Conservation (phyloP, 1,284 basidiomycete genomes). For the Vanrija sp. region DNA sequence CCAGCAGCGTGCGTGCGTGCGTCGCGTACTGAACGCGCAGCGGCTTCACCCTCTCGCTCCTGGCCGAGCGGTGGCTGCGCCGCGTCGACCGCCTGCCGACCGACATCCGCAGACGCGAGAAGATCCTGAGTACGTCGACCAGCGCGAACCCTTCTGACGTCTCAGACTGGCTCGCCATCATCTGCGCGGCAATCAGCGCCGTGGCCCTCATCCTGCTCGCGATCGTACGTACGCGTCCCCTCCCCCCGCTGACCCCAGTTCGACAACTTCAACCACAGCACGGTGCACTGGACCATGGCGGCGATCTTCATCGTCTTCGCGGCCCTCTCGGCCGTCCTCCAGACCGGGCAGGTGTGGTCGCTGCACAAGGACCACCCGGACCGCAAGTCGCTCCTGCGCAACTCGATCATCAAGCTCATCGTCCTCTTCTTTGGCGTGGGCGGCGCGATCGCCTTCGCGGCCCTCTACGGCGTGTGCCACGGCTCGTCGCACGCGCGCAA, state of each 20-base stretch:
- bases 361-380: conserved; percentile 50
- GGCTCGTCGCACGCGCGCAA: conserved; percentile 21
- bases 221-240: conserved; percentile 28
- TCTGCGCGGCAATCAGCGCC: conserved; percentile 50
- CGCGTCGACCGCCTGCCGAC: conserved; percentile 53
- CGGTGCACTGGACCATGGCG: conserved; percentile 53
- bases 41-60: conserved; percentile 44
- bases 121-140: conserved; percentile 33
- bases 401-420: conserved; percentile 51
- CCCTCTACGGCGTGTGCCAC: conserved; percentile 44
- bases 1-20: too few species aligned
- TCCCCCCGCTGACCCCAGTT: conserved; percentile 23
- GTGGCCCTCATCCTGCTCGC: conserved; percentile 51
- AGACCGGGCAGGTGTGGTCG: conserved; percentile 51
- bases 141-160: conserved; percentile 3
- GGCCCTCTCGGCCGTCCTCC: conserved; percentile 52
- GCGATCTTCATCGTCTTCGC: conserved; percentile 52
- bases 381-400: conserved; percentile 47
- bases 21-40: conserved; percentile 2
- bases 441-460: conserved; percentile 52
- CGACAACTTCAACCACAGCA: conserved; percentile 49
- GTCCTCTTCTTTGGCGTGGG: conserved; percentile 49
- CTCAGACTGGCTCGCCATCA: conserved; percentile 49
- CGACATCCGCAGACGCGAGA: conserved; percentile 46
- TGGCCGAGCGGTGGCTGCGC: conserved; percentile 52